These are phyloP conservation scores for Lactarius tabidus DNA, from an alignment of 768 basidiomycete species.

Conservation along the genomic window DNA sequence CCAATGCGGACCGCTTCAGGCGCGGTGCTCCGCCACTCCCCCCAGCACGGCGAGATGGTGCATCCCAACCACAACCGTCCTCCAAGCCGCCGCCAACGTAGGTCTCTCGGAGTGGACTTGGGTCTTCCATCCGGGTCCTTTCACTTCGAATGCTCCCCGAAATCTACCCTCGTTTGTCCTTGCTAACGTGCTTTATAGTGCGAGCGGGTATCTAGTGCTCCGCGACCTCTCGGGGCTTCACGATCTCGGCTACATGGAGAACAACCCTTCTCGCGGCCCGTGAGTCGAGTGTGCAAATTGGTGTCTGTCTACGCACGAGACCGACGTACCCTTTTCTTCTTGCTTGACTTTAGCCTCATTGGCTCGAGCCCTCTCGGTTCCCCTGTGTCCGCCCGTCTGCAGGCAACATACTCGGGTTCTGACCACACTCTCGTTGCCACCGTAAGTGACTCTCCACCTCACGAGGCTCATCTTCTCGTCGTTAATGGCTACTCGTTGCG, in stretches of 20 bases:
- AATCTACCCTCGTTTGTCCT: not conserved
- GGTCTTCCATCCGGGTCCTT: not conserved
- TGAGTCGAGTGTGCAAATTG: not conserved
- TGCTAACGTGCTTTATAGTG: not conserved
- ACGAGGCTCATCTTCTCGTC: not conserved
- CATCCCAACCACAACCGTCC: not conserved
- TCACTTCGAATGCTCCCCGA: not conserved
- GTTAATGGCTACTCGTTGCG: not conserved
- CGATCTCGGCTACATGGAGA: not conserved
- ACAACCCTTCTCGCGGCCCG: not conserved
- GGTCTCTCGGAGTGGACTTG: not conserved
- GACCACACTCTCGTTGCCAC: not conserved
- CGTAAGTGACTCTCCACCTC: not conserved
- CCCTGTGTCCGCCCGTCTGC: not conserved
- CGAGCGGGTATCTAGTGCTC: not conserved
- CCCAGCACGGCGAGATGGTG: not conserved
- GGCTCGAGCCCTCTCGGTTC: not conserved
- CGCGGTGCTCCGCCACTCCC: constrained; percentile 11
- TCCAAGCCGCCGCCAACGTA: not conserved
- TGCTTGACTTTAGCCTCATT: not conserved
- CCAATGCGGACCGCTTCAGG: constrained; percentile 13
- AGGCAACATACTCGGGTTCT: not conserved
- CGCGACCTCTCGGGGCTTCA: constrained; percentile 6
- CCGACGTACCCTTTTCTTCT: not conserved
- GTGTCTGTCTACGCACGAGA: not conserved